Evolutionary conservation across 2,329 filamentous ascomycete species (phyloP).

Genomic region (Metarhizium sp.): DNA sequence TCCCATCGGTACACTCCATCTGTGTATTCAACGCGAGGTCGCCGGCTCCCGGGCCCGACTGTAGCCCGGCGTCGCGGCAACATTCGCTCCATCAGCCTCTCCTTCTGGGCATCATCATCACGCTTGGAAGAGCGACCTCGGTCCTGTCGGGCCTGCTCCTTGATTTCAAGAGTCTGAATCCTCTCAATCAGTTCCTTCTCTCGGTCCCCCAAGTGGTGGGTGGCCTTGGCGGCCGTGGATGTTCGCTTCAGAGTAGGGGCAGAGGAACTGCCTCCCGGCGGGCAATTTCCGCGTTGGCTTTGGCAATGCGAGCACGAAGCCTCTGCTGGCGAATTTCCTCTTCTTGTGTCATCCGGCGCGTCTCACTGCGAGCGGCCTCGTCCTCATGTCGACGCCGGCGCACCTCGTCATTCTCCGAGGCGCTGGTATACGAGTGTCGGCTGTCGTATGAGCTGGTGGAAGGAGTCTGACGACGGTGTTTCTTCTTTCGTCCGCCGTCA

Average conservation of each 20-base stretch:
- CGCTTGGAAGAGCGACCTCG: slow-evolving; percentile 9
- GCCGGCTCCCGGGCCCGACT: slow-evolving; percentile 25
- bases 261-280: slow-evolving; percentile 24
- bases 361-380: slow-evolving; percentile 13
- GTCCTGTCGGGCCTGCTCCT: slow-evolving; percentile 21
- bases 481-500: slow-evolving; percentile 16
- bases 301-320: slow-evolving; percentile 22
- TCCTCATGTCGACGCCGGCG: slow-evolving; percentile 15
- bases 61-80: slow-evolving; percentile 27
- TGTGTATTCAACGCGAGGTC: slow-evolving; percentile 26
- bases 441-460: slow-evolving; percentile 27
- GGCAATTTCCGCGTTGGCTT: slow-evolving; percentile 33
- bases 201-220: slow-evolving; percentile 6
- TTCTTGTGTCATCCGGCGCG: slow-evolving; percentile 13
- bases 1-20: slow-evolving; percentile 31
- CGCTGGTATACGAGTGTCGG: slow-evolving; percentile 19
- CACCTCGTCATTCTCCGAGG: slow-evolving; percentile 17
- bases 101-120: slow-evolving; percentile 26
- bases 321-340: slow-evolving; percentile 12
- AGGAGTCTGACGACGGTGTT: slow-evolving; percentile 24
- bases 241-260: slow-evolving; percentile 12
- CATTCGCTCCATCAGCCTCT: slow-evolving; percentile 31
- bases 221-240: slow-evolving; percentile 15
- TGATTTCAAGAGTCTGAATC: slow-evolving; percentile 23
- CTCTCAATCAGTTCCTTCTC: slow-evolving; percentile 25